Percentiles rank a stretch among this genome's conserved stretches.
Evolutionary conservation across 768 basidiomycete genomes (phyloP).

Genomic region (Auriscalpium orientale): DNA sequence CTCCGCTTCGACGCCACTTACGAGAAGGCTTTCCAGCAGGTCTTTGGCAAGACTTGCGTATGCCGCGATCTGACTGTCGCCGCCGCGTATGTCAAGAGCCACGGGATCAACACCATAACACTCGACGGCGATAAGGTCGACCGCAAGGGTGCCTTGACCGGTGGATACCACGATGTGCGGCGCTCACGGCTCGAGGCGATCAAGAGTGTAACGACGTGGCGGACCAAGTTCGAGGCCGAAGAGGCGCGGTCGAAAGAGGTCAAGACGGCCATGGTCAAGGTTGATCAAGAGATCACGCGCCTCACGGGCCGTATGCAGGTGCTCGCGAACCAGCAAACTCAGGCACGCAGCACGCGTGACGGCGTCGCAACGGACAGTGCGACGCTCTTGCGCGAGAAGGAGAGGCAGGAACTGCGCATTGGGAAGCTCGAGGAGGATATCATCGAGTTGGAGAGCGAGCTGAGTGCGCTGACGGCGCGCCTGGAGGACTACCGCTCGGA

Average conservation of each 20-base stretch:
- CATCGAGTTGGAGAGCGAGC: slow-evolving; percentile 67
- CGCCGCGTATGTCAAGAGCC: slow-evolving; percentile 89
- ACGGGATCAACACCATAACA: slow-evolving; percentile 94
- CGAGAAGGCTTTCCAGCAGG: slow-evolving; percentile 87
- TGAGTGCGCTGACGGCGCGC: slow-evolving; percentile 54
- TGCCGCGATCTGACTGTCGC: slow-evolving; percentile 89
- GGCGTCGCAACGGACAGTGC: slow-evolving; percentile 55
- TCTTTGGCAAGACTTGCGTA: slow-evolving; percentile 96
- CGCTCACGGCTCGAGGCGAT: slow-evolving; percentile 87
- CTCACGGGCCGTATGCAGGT: slow-evolving; percentile 68
- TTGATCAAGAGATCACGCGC: slow-evolving; percentile 85
- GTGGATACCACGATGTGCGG: slow-evolving; percentile 91
- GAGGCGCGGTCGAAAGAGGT: slow-evolving; percentile 62
- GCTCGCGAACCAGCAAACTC: slow-evolving; percentile 58
- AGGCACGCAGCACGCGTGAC: slow-evolving; percentile 62
- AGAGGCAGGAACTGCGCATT: slow-evolving; percentile 55
- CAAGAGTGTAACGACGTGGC: slow-evolving; percentile 69
- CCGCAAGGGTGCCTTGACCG: slow-evolving; percentile 90
- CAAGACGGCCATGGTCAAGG: slow-evolving; percentile 53
- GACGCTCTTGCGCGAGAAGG: slow-evolving; percentile 58
- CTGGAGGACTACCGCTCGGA: slow-evolving; percentile 60
- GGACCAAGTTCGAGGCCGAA: slow-evolving; percentile 60
- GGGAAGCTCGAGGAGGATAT: slow-evolving; percentile 57
- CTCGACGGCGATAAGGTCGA: slow-evolving; percentile 97
- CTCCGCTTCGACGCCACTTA: slow-evolving; percentile 66